Evolutionary conservation across 768 basidiomycete genomes (phyloP).

Genomic region (Psilocybe azurescens): DNA sequence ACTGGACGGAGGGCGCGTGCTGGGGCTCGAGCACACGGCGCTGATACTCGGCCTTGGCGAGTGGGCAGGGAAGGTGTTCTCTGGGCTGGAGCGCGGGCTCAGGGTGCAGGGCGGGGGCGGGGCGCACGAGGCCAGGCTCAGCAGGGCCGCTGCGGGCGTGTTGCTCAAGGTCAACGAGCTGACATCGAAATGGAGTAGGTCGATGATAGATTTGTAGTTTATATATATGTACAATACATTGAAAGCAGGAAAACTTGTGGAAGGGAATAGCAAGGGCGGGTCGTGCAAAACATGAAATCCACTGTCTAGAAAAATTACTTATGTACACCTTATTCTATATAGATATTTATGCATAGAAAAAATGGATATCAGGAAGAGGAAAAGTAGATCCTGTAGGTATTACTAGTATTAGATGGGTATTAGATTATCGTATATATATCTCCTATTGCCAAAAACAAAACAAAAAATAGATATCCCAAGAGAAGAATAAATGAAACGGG

Average conservation of each 20-base stretch:
- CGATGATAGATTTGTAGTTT: conserved; percentile 28
- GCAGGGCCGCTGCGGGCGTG: conserved; percentile 78
- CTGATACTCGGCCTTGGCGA: conserved; percentile 76
- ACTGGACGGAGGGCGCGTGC: conserved; percentile 74
- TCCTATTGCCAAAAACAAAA: no score
- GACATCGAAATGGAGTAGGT: conserved; percentile 33
- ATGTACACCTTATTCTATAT: background rate
- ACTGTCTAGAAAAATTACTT: no score
- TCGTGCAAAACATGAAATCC: no score
- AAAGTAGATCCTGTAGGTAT: background rate
- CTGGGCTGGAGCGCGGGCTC: conserved; percentile 65
- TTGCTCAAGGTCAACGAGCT: conserved; percentile 73
- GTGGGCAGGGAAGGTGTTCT: conserved; percentile 79
- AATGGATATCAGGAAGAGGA: background rate
- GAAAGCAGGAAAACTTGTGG: background rate
- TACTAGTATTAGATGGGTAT: background rate
- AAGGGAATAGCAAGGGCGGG: background rate
- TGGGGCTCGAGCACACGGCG: conserved; percentile 78
- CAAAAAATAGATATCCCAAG: no score
- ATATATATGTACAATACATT: conserved; percentile 18
- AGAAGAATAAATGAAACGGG: background rate
- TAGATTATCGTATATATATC: no score
- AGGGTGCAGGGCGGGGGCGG: conserved; percentile 71
- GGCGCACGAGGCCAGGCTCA: conserved; percentile 61
- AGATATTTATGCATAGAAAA: background rate